These are phyloP conservation scores for Paraurostyla sp. DNA, from an alignment of 73 alveolate species.

Conservation along the genomic window DNA sequence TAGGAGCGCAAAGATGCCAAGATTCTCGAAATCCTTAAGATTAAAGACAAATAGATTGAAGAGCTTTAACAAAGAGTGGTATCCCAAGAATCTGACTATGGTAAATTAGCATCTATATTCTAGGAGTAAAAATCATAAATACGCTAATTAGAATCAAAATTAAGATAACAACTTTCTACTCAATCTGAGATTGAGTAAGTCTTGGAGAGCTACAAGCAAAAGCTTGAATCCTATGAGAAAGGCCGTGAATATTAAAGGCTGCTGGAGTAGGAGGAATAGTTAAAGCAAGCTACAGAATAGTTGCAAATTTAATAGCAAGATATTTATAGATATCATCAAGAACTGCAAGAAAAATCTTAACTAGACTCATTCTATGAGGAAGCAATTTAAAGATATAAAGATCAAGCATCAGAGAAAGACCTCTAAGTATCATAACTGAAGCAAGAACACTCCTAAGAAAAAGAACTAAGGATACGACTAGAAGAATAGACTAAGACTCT, in stretches of 20 bases:
- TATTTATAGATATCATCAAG: neutral
- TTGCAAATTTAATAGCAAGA: constrained; percentile 1
- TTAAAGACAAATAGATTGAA: constrained; percentile 59
- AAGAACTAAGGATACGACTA: constrained; percentile 31
- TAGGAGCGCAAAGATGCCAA: constrained; percentile 61
- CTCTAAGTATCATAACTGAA: neutral
- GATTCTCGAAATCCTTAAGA: constrained; percentile 55
- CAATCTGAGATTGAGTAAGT: neutral
- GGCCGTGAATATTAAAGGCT: constrained; percentile 22
- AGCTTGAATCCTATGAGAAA: neutral
- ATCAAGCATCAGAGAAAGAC: neutral
- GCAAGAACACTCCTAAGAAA: neutral
- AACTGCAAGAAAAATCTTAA: neutral
- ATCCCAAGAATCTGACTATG: constrained; percentile 12
- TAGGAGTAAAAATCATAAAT: neutral
- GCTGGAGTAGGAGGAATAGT: neutral
- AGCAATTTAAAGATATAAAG: constrained; percentile 24
- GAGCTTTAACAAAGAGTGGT: constrained; percentile 20
- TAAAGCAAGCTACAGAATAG: constrained; percentile 20
- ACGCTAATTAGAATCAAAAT: neutral
- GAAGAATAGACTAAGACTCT: constrained; percentile 3
- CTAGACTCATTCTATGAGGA: constrained; percentile 21
- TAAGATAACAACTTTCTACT: neutral
- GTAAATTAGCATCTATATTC: neutral
- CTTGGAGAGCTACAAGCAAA: neutral